A percentile compares a stretch with the other conserved stretches of the same genome.
These are phyloP conservation scores for Ramichloridium luteum DNA, from an alignment of 2,329 filamentous ascomycete genomes.

Conservation along the genomic window DNA sequence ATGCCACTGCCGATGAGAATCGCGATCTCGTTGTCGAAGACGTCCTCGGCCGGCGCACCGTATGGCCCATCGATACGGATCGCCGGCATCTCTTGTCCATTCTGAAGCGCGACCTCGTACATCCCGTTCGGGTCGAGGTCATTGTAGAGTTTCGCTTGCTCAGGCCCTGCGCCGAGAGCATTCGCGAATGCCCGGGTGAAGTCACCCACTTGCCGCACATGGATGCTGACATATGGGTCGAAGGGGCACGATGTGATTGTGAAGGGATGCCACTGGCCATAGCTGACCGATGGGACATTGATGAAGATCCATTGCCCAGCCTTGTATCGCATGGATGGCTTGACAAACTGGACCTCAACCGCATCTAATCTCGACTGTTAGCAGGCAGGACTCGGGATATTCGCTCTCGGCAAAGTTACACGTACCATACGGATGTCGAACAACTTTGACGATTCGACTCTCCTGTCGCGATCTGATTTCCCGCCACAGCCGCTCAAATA, in stretches of 20 bases:
- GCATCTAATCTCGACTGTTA: no score
- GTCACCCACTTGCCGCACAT: conserved; percentile 92
- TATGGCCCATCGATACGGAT: conserved; percentile 92
- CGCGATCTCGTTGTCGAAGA: conserved; percentile 85
- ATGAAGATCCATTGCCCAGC: conserved; percentile 97
- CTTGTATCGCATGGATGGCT: conserved; percentile 96
- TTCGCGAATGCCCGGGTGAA: conserved; percentile 92
- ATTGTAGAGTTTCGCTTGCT: conserved; percentile 82
- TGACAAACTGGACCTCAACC: conserved; percentile 93
- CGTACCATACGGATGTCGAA: conserved; percentile 86
- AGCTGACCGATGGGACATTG: conserved; percentile 78
- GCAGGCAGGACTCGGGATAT: no score
- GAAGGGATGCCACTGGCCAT: conserved; percentile 94
- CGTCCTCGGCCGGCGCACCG: conserved; percentile 91
- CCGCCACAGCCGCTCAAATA: conserved; percentile 78
- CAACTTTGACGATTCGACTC: conserved; percentile 84
- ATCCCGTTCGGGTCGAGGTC: conserved; percentile 85
- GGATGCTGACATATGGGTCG: conserved; percentile 86
- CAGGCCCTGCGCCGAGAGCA: conserved; percentile 77
- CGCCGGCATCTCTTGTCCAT: conserved; percentile 81
- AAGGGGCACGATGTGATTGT: conserved; percentile 97
- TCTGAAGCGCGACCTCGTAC: conserved; percentile 93
- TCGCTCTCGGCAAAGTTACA: neutral
- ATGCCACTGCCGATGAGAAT: conserved; percentile 79
- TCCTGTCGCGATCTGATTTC: conserved; percentile 73